Evolutionary conservation across 2,329 filamentous ascomycete species (phyloP).

Genomic region (Neofusicoccum umdonicola): DNA sequence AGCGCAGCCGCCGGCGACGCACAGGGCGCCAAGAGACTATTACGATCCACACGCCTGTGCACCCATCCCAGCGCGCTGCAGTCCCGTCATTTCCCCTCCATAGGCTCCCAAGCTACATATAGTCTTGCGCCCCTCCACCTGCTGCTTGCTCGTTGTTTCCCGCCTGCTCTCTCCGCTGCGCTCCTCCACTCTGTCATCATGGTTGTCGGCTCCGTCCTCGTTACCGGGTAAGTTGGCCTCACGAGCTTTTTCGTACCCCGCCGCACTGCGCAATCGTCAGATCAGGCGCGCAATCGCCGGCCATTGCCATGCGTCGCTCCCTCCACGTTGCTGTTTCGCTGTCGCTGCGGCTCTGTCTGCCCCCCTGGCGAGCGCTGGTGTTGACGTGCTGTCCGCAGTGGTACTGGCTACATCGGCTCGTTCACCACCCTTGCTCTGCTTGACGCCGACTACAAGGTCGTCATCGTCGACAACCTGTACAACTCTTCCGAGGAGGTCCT

Average conservation of each 20-base stretch:
- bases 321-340: constrained; percentile 6
- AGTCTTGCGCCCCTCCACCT: neutral
- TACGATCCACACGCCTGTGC: neutral
- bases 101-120: constrained; percentile 6
- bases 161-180: neutral
- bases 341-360: neutral
- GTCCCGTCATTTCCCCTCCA: constrained; percentile 18
- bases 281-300: constrained; percentile 1
- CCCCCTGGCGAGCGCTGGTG: neutral
- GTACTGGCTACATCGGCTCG: constrained; percentile 98
- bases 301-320: constrained; percentile 6
- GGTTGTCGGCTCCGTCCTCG: constrained; percentile 82
- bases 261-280: neutral
- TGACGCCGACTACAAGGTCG: constrained; percentile 90
- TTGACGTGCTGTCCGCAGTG: constrained; percentile 54
- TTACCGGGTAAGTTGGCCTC: constrained; percentile 72
- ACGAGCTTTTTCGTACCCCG: neutral
- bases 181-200: constrained; percentile 46
- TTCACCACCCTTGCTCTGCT: constrained; percentile 93
- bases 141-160: neutral
- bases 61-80: constrained; percentile 1
- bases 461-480: constrained; percentile 95
- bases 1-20: neutral
- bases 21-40: constrained; percentile 9
- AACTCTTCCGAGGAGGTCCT: constrained; percentile 91